Evolutionary conservation across 192 early-diverging fungal species (phyloP).

Genomic region (Pilobolus umbonatus): DNA sequence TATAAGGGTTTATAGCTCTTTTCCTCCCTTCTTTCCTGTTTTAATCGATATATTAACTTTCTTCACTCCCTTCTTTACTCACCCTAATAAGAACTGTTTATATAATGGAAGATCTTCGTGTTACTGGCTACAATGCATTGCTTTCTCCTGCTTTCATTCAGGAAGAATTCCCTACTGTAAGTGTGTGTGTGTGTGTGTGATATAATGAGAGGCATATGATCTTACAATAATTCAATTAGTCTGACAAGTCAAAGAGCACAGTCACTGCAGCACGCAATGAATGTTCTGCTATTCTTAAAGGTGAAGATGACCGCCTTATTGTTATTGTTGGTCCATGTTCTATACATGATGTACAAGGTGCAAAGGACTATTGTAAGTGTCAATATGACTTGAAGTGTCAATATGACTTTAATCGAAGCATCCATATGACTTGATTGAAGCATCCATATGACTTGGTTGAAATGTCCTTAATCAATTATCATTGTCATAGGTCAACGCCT

Average conservation of each 20-base stretch:
- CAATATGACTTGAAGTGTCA: too few species aligned
- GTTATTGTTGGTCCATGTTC: constrained; percentile 94
- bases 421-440: too few species aligned
- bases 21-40: too few species aligned
- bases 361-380: constrained; percentile 73
- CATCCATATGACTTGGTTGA: not conserved
- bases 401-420: too few species aligned
- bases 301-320: constrained; percentile 82
- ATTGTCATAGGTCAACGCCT: constrained; percentile 5
- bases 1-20: too few species aligned
- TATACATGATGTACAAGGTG: constrained; percentile 88
- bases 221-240: not conserved
- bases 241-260: constrained; percentile 34
- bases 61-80: too few species aligned
- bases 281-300: constrained; percentile 69
- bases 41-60: too few species aligned
- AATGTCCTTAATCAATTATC: too few species aligned
- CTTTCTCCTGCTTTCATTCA: constrained; percentile 86
- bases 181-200: not conserved
- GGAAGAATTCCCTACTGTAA: constrained; percentile 74
- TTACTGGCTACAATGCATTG: constrained; percentile 88
- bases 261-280: constrained; percentile 51
- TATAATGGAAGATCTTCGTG: constrained; percentile 78
- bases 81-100: too few species aligned
- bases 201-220: not conserved